Conservation (phyloP, 148 eudicot genomes). For the Nepenthes gracilis region DNA sequence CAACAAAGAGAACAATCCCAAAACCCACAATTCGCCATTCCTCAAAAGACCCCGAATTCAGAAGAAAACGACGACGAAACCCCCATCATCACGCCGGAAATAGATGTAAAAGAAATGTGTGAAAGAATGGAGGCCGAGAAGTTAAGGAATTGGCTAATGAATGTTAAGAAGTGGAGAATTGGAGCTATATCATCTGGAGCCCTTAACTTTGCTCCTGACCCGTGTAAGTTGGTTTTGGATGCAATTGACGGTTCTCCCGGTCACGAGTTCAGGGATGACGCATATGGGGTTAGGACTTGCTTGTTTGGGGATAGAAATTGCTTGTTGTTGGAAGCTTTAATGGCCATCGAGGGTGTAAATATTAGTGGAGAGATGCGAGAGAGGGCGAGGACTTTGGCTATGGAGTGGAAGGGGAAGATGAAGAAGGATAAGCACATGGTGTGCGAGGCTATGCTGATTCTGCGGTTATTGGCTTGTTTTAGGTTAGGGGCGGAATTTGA, state of each 20-base stretch:
- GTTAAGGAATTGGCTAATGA: no score
- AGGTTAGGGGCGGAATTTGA: slow-evolving; percentile 19
- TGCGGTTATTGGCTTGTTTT: slow-evolving; percentile 24
- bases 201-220: slow-evolving; percentile 19
- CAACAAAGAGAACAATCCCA: no score
- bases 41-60: no score
- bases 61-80: no score
- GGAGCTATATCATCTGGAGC: slow-evolving; percentile 22
- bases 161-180: background rate
- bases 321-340: slow-evolving; percentile 31
- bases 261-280: no score
- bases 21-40: no score
- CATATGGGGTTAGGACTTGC: no score
- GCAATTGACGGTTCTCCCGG: slow-evolving; percentile 31
- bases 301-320: slow-evolving; percentile 3
- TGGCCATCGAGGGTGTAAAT: slow-evolving; percentile 12
- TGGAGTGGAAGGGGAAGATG: slow-evolving; percentile 27
- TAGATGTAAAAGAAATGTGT: no score
- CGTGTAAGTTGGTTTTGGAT: slow-evolving; percentile 23
- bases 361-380: slow-evolving; percentile 8
- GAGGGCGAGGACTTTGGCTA: slow-evolving; percentile 11
- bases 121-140: no score
- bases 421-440: background rate
- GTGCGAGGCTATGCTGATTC: slow-evolving; percentile 19
- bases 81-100: no score